A percentile compares a stretch with the other conserved stretches of the same genome.
Conservation (phyloP, 495 filamentous ascomycete genomes). For the Tirmania nivea region DNA sequence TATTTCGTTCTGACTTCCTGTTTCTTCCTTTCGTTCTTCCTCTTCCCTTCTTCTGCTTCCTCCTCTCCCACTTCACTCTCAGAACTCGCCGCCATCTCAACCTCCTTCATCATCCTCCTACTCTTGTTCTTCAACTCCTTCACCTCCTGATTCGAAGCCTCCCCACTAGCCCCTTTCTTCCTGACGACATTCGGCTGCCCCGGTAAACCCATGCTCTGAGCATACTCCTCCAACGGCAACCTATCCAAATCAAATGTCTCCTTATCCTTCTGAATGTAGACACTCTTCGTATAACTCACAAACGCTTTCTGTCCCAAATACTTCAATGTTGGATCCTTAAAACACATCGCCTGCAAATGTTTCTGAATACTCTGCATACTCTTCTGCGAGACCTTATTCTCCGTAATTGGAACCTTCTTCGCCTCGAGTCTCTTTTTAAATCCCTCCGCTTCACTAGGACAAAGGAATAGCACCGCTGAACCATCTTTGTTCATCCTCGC, state of each 20-base stretch:
- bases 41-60: slow-evolving; percentile 26
- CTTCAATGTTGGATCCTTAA: slow-evolving; percentile 83
- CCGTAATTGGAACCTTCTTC: slow-evolving; percentile 69
- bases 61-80: slow-evolving; percentile 32
- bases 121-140: slow-evolving; percentile 77
- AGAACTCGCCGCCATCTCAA: slow-evolving; percentile 7
- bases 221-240: slow-evolving; percentile 65
- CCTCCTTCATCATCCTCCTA: slow-evolving; percentile 21
- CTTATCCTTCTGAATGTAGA: slow-evolving; percentile 81
- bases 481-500: slow-evolving; percentile 81
- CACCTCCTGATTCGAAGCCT: slow-evolving; percentile 26
- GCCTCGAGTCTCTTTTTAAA: slow-evolving; percentile 64
- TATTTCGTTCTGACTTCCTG: slow-evolving; percentile 63
- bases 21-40: slow-evolving; percentile 37
- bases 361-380: slow-evolving; percentile 71
- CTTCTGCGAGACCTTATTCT: slow-evolving; percentile 64
- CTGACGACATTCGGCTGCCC: slow-evolving; percentile 56
- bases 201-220: slow-evolving; percentile 64
- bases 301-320: slow-evolving; percentile 95
- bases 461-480: slow-evolving; percentile 72
- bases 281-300: slow-evolving; percentile 58
- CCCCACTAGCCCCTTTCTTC: slow-evolving; percentile 68
- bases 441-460: slow-evolving; percentile 72
- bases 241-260: slow-evolving; percentile 66
- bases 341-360: slow-evolving; percentile 78